Evolutionary conservation across 2,329 filamentous ascomycete species (phyloP).

Genomic region (Arthrobotrys pseudoclavata): DNA sequence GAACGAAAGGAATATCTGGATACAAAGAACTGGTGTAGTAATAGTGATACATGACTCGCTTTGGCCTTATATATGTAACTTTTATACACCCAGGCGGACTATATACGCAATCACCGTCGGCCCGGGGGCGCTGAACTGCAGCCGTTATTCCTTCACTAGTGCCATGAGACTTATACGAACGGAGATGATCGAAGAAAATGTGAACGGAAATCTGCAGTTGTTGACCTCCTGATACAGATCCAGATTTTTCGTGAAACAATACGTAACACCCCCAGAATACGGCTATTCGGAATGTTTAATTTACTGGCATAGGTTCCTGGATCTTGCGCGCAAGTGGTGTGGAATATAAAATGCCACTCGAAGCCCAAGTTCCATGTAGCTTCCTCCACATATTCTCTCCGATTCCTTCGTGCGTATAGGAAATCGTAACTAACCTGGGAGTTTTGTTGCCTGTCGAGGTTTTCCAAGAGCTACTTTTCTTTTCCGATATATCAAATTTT

Average conservation of each 20-base stretch:
- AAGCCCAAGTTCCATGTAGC: slow-evolving; percentile 5
- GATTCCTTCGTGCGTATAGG: slow-evolving; percentile 12
- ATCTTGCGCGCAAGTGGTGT: not conserved
- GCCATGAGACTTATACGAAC: slow-evolving; percentile 1
- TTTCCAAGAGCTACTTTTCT: slow-evolving; percentile 4
- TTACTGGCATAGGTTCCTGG: slow-evolving; percentile 32
- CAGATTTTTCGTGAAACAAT: slow-evolving; percentile 39
- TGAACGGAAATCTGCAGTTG: slow-evolving; percentile 3
- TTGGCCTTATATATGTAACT: slow-evolving; percentile 32
- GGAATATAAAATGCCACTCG: slow-evolving; percentile 43
- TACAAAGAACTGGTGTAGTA: too few relatives aligned
- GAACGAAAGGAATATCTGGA: too few relatives aligned
- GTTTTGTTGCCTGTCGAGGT: slow-evolving; percentile 2
- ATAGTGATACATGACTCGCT: slow-evolving; percentile 15
- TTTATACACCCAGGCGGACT: slow-evolving; percentile 34
- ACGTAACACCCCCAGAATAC: slow-evolving; percentile 7
- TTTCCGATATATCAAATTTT: slow-evolving; percentile 1
- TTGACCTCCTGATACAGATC: slow-evolving; percentile 27
- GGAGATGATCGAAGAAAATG: not conserved
- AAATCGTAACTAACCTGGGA: not conserved
- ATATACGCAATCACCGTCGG: slow-evolving; percentile 48
- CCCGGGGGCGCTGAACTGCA: slow-evolving; percentile 36
- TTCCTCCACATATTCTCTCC: slow-evolving; percentile 30
- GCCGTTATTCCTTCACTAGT: slow-evolving; percentile 15
- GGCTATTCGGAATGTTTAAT: slow-evolving; percentile 45